Evolutionary conservation across 768 basidiomycete species (phyloP).

Genomic region (Ramaria rubella): DNA sequence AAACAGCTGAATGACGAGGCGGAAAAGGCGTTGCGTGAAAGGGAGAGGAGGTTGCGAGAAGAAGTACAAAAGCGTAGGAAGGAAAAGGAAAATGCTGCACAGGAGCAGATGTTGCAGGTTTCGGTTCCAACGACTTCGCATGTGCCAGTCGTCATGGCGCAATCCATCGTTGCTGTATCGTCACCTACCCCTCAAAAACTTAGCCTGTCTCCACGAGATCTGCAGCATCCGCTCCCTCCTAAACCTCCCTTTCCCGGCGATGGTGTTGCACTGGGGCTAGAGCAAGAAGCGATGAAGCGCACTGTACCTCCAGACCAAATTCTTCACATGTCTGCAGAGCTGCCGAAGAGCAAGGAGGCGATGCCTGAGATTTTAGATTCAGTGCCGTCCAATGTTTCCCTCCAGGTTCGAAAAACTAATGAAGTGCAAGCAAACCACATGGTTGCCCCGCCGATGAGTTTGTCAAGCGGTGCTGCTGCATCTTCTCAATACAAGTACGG

Average conservation of each 20-base stretch:
- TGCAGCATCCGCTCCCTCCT: not conserved
- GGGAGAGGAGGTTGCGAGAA: not conserved
- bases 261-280: no score
- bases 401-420: no score
- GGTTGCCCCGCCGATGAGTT: no score
- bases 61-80: not conserved
- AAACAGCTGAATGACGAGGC: not conserved
- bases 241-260: not conserved
- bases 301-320: no score
- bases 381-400: no score
- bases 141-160: not conserved
- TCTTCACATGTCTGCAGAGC: no score
- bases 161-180: not conserved
- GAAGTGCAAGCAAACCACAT: no score
- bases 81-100: not conserved
- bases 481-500: no score
- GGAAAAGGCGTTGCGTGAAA: not conserved
- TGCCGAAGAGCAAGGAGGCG: no score
- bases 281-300: no score
- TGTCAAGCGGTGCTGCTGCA: no score
- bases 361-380: no score
- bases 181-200: not conserved
- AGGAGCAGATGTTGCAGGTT: not conserved
- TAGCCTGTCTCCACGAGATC: not conserved
- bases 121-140: not conserved